Evolutionary conservation across 768 basidiomycete species (phyloP), one percentile per base, ranked within the genome.

Genomic region (Cytidiella melzeri): DNA sequence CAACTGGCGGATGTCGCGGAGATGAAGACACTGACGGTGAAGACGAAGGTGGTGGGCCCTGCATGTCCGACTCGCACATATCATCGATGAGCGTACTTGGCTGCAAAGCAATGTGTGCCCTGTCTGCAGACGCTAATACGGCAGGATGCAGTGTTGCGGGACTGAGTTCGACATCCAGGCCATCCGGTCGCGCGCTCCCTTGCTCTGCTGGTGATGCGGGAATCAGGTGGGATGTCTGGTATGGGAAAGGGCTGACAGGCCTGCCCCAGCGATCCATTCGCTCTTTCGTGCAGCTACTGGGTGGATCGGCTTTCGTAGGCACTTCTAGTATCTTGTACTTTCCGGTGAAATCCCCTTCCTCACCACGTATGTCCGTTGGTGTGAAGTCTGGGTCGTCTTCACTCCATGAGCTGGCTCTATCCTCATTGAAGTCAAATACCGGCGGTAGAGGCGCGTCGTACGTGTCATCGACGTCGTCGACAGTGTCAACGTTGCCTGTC

Each of bases 231-330:
- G 30, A 34, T 15, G 30, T 40, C 24, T 20, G n/a, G 21, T 21
- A 41, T 15, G 47, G 85, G 61, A 76, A 84, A 0, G 85, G 85
- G 46, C 84, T 87, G 38, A 80, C 73, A 1, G 86, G 85, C 10
- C 80, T 71, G 2, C 86, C 84, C 84, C 85, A 86, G 18, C 69
- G 64, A 23, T 79, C 75, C 64, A 72, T 74, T 30, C 77, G 69
- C 5, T 57, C 66, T 26, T 67, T 64, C 18, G 79, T 80, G 12
- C 67, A 69, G 55, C 77, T 81, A 43, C 79, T 79, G 3, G 83
- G 81, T 1, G 84, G 83, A 53, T 83, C 85, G 15, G 64, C 65
- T 67, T 86, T 87, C 18, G 80, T 84, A 18, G 73, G 80, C 3
- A 86, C 74, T 6, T 59, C 68, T 44, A 81, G 54, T 49, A 74